phyloP scores from a whole-genome alignment of 495 filamentous ascomycete species.

The Daldinia grandis region DNA sequence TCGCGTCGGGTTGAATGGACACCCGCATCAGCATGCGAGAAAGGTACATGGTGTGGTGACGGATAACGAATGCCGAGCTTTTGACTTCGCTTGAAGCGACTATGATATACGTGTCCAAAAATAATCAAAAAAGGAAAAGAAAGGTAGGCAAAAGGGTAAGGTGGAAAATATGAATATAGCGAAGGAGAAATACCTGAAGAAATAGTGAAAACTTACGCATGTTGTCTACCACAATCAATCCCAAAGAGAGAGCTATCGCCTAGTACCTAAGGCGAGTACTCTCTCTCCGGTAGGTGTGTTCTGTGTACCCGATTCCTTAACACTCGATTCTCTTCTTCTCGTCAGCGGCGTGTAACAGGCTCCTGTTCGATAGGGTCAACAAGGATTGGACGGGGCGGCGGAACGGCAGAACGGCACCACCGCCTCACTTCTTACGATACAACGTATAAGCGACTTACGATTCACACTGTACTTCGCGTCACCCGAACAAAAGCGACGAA shows the following conservation, averaged over 20 bases:
- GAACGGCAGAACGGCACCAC: slow-evolving; percentile 10
- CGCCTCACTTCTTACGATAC: slow-evolving; percentile 32
- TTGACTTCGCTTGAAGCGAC: slow-evolving; percentile 20
- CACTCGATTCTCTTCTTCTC: slow-evolving; percentile 3
- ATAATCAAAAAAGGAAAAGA: too few relatives aligned
- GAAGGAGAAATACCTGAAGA: slow-evolving; percentile 6
- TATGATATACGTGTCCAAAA: slow-evolving; percentile 9
- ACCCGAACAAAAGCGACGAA: not conserved
- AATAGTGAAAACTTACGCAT: slow-evolving; percentile 29
- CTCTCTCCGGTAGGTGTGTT: slow-evolving; percentile 11
- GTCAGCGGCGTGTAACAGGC: slow-evolving; percentile 17
- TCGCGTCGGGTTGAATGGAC: slow-evolving; percentile 17
- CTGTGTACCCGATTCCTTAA: slow-evolving; percentile 3
- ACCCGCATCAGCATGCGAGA: not conserved
- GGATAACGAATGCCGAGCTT: slow-evolving; percentile 9
- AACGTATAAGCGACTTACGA: slow-evolving; percentile 3
- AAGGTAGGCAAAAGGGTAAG: not conserved
- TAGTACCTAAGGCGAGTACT: slow-evolving; percentile 29
- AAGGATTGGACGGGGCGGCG: slow-evolving; percentile 1
- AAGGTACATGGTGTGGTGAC: not conserved
- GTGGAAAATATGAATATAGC: not conserved
- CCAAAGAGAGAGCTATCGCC: slow-evolving; percentile 19
- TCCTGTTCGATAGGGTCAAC: not conserved
- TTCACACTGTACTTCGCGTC: slow-evolving; percentile 26
- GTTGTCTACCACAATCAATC: slow-evolving; percentile 13